Percentiles rank a stretch among this genome's conserved stretches.
These are phyloP conservation scores for Pezicula carpinea DNA, from an alignment of 2,329 filamentous ascomycete genomes.

Conservation along the genomic window DNA sequence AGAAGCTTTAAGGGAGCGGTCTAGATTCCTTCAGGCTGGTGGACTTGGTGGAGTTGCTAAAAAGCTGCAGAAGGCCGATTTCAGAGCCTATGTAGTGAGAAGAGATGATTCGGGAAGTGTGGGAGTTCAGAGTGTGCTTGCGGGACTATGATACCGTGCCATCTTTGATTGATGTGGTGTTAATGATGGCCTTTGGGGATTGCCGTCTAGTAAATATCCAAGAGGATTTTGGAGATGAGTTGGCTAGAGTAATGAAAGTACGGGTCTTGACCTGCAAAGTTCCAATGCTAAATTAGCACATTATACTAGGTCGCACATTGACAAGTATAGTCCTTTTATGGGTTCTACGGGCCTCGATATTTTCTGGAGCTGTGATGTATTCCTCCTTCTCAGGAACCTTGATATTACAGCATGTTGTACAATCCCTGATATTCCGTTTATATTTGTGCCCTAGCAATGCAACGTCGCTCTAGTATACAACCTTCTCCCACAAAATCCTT, in stretches of 20 bases:
- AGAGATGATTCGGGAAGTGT: conserved; percentile 78
- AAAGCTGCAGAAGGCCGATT: conserved; percentile 61
- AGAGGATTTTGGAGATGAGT: no score
- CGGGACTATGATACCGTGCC: conserved; percentile 31
- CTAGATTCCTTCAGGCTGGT: conserved; percentile 49
- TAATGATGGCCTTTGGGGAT: neutral
- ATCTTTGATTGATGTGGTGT: neutral
- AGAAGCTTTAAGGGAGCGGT: conserved; percentile 69
- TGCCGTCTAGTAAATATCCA: neutral
- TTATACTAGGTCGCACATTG: neutral
- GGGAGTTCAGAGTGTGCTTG: conserved; percentile 79
- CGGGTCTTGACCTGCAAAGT: neutral
- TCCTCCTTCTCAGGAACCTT: neutral
- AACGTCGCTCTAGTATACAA: conserved; percentile 9
- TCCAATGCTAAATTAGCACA: neutral
- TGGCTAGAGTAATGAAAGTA: no score
- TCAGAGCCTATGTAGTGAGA: conserved; percentile 79
- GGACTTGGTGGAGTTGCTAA: conserved; percentile 38
- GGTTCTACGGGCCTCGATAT: neutral
- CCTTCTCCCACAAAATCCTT: conserved; percentile 8
- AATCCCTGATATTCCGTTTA: conserved; percentile 3
- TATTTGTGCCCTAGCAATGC: conserved; percentile 23
- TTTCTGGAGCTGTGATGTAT: conserved; percentile 20
- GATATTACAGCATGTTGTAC: neutral
- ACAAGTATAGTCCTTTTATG: neutral